Evolutionary conservation across 2,329 filamentous ascomycete species (phyloP), one percentile per base, ranked within the genome.

Genomic region (Lizonia empirigonia): DNA sequence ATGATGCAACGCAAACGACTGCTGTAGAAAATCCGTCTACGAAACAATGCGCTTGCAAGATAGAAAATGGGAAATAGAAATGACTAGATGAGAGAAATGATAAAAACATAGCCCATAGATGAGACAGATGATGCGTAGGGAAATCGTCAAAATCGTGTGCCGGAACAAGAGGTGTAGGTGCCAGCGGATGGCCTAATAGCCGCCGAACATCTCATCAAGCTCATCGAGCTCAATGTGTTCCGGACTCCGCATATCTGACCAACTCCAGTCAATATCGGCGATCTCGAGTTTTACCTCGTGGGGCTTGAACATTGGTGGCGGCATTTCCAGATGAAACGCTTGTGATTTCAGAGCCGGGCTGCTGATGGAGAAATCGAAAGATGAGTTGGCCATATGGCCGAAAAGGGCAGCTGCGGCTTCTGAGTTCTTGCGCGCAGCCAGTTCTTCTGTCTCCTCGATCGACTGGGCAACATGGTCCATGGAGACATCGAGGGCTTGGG

Each of bases 201-300:
- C 86, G 68, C 89, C 87, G 65, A 97, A 84, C 71, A 97, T 83
- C 63, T 89, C 85, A 68, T 97, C 93, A 19, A 97, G 85, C 78
- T 99, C 94, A 37, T 96, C 91, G 39, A 97, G 84, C 72, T 95
- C 91, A 62, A 97, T 87, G 59, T 86, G 89, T 77, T 97, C 94
- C 1, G 92, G 91, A 69, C 86, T 91, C 69, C 81, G 80, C 66
- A 85, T 73, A 52, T 84, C 82, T 20, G 59, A 59, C 62, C 61
- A 66, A 32, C 59, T 59, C 65, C 63, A 70, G 38, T 67, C 69
- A 24, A 64, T 56, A 53, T 72, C 75, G 57, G 59, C 68, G 32
- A 53, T 58, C 26, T 62, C 61, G 46, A 68, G 60, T 58, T 73
- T 73, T 24, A 66, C 56, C 44, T 69, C 62, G 49, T 67, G 62